Conservation (phyloP, 345 rosid species). For the Microcos paniculata region DNA sequence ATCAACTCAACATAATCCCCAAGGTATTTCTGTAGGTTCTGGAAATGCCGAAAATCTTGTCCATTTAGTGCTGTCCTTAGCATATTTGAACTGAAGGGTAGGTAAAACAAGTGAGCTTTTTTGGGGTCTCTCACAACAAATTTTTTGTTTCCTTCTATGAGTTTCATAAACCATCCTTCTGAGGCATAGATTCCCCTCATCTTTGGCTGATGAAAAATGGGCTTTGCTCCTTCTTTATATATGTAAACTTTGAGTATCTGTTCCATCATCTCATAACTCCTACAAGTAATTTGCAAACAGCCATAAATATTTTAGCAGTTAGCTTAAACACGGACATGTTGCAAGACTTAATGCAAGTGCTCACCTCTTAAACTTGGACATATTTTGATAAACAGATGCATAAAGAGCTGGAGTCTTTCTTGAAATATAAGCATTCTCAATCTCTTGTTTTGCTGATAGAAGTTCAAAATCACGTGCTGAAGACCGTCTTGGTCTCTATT, state of each 20-base stretch:
- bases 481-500: conserved; percentile 53
- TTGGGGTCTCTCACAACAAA: conserved; percentile 70
- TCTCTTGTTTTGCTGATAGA: conserved; percentile 49
- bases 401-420: conserved; percentile 35
- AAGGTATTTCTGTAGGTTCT: conserved; percentile 47
- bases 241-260: conserved; percentile 65
- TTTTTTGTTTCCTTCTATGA: conserved; percentile 71
- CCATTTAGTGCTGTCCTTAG: conserved; percentile 48
- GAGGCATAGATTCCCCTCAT: conserved; percentile 86
- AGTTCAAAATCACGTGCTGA: conserved; percentile 64
- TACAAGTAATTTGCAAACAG: conserved; percentile 26
- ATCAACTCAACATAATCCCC: conserved; percentile 56
- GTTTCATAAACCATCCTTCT: conserved; percentile 96
- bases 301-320: conserved; percentile 10
- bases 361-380: conserved; percentile 70
- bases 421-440: conserved; percentile 51
- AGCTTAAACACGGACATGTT: not conserved
- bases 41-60: conserved; percentile 29
- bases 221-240: conserved; percentile 82
- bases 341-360: not conserved
- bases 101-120: conserved; percentile 86
- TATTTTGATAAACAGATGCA: conserved; percentile 56
- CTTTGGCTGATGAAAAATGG: conserved; percentile 68
- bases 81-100: conserved; percentile 64
- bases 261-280: conserved; percentile 90